phyloP scores from a whole-genome alignment of 768 basidiomycete genomes.

The Psilocybe subaeruginosa region DNA sequence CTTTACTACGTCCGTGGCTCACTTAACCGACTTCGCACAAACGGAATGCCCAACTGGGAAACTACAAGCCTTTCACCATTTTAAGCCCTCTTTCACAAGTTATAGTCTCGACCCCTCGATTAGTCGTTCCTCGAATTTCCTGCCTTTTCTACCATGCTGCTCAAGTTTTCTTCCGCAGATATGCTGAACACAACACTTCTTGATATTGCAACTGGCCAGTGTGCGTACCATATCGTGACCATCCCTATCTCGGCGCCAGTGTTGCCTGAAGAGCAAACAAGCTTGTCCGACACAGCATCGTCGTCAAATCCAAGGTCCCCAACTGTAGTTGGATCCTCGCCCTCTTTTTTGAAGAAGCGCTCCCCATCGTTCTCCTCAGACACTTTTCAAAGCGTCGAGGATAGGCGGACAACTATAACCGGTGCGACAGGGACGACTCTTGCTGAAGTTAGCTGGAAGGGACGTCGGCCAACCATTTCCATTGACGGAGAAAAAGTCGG shows the following conservation, averaged over 20 bases:
- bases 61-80: slow-evolving; percentile 42
- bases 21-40: slow-evolving; percentile 32
- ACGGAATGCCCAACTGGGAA: slow-evolving; percentile 49
- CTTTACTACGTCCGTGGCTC: not conserved
- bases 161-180: slow-evolving; percentile 61
- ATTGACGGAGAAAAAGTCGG: slow-evolving; percentile 56
- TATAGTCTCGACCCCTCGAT: not conserved
- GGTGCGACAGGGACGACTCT: slow-evolving; percentile 43
- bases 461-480: slow-evolving; percentile 52
- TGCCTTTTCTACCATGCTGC: slow-evolving; percentile 42
- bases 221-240: slow-evolving; percentile 54
- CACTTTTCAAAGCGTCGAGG: slow-evolving; percentile 21
- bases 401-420: slow-evolving; percentile 46
- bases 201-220: slow-evolving; percentile 52
- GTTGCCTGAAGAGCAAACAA: not conserved
- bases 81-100: slow-evolving; percentile 24
- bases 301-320: slow-evolving; percentile 7
- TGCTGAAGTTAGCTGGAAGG: slow-evolving; percentile 56
- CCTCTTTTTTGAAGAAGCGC: slow-evolving; percentile 21
- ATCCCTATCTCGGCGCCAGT: slow-evolving; percentile 24
- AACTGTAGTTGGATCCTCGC: slow-evolving; percentile 7
- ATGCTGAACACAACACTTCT: slow-evolving; percentile 60
- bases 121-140: not conserved
- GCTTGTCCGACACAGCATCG: slow-evolving; percentile 16
- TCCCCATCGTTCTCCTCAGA: slow-evolving; percentile 13